Conservation (phyloP, 345 rosid genomes). For the Diplotaxis tenuifolia region DNA sequence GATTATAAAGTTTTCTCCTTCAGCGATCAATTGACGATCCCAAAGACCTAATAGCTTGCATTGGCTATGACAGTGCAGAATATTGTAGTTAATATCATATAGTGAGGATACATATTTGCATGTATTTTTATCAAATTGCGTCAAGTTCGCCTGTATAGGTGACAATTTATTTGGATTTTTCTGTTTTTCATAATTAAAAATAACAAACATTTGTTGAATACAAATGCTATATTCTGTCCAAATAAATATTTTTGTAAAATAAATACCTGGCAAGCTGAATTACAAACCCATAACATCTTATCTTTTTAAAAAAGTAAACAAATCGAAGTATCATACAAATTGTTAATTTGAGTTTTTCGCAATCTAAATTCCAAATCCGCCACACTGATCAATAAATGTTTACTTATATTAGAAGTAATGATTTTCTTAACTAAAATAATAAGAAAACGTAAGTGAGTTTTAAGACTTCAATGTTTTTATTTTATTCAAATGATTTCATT, state of each 20-base stretch:
- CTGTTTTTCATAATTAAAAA: not conserved
- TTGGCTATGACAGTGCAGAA: not conserved
- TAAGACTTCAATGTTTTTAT: not conserved
- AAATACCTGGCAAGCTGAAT: not conserved
- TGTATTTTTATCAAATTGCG: not conserved
- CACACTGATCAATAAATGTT: not conserved
- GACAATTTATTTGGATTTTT: not conserved
- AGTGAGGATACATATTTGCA: not conserved
- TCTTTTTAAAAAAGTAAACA: not conserved
- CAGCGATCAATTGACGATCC: not conserved
- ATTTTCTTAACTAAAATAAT: not conserved
- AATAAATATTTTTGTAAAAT: not conserved
- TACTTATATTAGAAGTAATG: not conserved
- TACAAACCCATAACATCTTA: not conserved
- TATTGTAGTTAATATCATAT: not conserved
- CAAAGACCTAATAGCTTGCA: not conserved
- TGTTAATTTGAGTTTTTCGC: not conserved
- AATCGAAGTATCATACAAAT: not conserved
- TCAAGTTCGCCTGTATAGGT: not conserved
- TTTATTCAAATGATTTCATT: not conserved
- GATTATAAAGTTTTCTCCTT: not conserved
- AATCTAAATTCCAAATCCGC: not conserved
- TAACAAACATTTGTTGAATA: not conserved
- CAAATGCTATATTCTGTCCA: not conserved
- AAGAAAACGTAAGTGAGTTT: not conserved